Evolutionary conservation across 768 basidiomycete species (phyloP), one percentile per base, ranked within the genome.

Genomic region (Tylopilus vinaceipallidus): DNA sequence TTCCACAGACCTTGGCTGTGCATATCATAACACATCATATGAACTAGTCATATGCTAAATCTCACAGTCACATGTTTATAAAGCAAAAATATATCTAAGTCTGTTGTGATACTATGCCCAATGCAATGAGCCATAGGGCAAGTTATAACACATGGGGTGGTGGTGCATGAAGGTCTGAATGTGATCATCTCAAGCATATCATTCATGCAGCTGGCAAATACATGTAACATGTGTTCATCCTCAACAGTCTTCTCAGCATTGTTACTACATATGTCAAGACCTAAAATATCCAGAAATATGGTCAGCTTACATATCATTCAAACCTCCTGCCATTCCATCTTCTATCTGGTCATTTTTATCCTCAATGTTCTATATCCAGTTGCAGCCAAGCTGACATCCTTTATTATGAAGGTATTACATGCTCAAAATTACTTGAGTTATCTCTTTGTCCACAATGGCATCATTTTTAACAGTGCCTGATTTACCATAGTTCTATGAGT

Each of bases 181-280:
- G 55, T 11, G 45, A 63, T 2, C 47, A 56, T 19, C 27, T 62
- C 3, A 22, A 43, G 3, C 53, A 52, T 6, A 26, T 45, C 5
- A 43, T 60, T 8, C 20, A 47, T 11, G 49, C 55, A 0, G 3
- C 32, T 3, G 52, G 47, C 0, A 27, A 38, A n/a, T n/a, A n/a
- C n/a, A n/a, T n/a, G 0, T 32, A 41, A 2, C 50, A 55, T 8
- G 19, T 62, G 0, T 62, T 52, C n/a, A 37, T 59, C 6, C 50
- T 62, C 4, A 62, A 63, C 4, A 53, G 61, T 2, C 19, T 45
- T 0, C 20, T 62, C 5, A 34, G 45, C 0, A 47, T 63, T 9
- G 36, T 34, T 0, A 62, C 47, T 0, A 47, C 34, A 1, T 63
- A 62, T 32, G 42, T 48, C 1, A 63, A 63, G 22, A 57, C 50